Base-by-base conservation (phyloP, 106 monocot species). In the Xerophyta viscosa region DNA sequence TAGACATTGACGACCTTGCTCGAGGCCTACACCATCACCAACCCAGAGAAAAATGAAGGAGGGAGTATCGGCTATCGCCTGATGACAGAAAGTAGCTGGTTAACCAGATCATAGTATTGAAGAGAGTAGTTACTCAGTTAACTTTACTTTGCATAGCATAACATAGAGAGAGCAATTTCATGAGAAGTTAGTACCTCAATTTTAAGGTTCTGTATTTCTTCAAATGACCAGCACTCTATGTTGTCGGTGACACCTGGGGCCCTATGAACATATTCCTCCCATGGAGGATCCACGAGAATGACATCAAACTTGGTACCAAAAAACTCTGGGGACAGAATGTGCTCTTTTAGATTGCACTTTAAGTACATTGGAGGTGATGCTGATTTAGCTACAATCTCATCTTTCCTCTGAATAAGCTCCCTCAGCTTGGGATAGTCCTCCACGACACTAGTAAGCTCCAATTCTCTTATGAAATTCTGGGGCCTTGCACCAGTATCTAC, bases 11-110 rank as follows among this genome's bases (percentile, higher is more conserved):
- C 96, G 85, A 20, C 96, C 96, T 55, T 85, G 89, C 63, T 89
- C 96, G 42, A 96, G 79, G 19, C 96, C 96, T 47, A 77, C 73
- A 24, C 96, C 96, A 82, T 96, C 96, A 59, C 96, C 96, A 65
- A 96, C 96, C 96, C 96, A 96, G 9, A 96, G 78, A 61, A 96
- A 96, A 41, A 96, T 89, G 67, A 96, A 96, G 14, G 96, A 96
- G 15, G 96, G 96, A 57, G 96, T 96, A 64, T 96, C 96, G 20
- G 96, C 85, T 67, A 96, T 88, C 55, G 96, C 82, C 96, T 96
- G 67, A 33, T 18, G 26, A 54, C 33, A 36, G 22, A 48, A 48
- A 48, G 22, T 11, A 3, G 24, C 18, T 48, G 11, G 48, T 21
- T 43, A 21, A 75, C 33, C 13, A 70, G 65, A n/a, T 19, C 43